Evolutionary conservation across 495 filamentous ascomycete genomes (phyloP).

Genomic region (Neurospora hispaniola): DNA sequence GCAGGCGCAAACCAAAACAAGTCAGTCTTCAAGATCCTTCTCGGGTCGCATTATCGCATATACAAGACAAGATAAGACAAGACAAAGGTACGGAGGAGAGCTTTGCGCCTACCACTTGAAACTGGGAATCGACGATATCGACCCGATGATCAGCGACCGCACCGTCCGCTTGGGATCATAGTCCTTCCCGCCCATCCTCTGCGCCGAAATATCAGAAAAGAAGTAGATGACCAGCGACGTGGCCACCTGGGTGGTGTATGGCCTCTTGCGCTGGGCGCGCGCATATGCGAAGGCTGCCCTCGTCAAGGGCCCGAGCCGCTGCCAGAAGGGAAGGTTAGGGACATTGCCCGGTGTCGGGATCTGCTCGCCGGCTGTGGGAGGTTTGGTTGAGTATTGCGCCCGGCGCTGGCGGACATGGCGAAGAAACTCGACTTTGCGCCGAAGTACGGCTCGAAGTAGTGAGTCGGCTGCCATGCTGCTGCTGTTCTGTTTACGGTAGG

Average conservation of each 20-base stretch:
- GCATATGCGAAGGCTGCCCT: constrained; percentile 60
- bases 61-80: neutral
- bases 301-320: constrained; percentile 45
- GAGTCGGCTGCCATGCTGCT: constrained; percentile 13
- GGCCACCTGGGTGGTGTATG: constrained; percentile 66
- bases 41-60: neutral
- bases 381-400: constrained; percentile 10
- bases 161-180: constrained; percentile 64
- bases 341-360: constrained; percentile 36
- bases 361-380: constrained; percentile 16
- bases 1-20: neutral
- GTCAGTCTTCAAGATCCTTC: neutral
- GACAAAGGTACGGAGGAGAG: constrained; percentile 3
- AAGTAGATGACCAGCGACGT: constrained; percentile 70
- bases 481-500: neutral
- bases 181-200: constrained; percentile 46
- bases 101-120: constrained; percentile 57
- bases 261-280: constrained; percentile 54
- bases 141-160: constrained; percentile 64
- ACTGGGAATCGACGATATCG: constrained; percentile 57
- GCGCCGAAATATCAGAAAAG: constrained; percentile 70
- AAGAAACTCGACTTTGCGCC: constrained; percentile 14
- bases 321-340: constrained; percentile 37
- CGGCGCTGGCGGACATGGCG: constrained; percentile 15
- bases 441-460: constrained; percentile 10